Base-by-base conservation (phyloP, 108 stramenopile genomes). In the Bacterosira constricta region DNA sequence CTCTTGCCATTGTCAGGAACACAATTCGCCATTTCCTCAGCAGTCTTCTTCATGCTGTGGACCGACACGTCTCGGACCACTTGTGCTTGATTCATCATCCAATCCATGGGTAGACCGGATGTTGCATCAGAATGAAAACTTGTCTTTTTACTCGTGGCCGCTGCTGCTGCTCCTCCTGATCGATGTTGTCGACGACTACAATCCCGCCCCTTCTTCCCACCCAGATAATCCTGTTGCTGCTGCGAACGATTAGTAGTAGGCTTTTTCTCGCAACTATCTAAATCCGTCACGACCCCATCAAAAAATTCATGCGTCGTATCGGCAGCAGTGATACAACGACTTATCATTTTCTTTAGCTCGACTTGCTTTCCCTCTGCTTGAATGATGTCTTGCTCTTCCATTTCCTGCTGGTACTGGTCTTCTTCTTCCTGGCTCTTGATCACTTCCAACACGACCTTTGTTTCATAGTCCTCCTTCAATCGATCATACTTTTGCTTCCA, bases 401-500 rank as follows among this genome's bases (percentile, higher is more conserved):
- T 34, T 6, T 47, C 2, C 6, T 47, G 15, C 46, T 47, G 46
- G 46, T 6, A 5, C 46, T 18, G 46, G 0, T 64, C 55, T 9
- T 56, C 44, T 3, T 64, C 77, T 23, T 45, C 38, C 18, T 41
- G 23, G 25, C 35, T 45, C 35, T 30, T 32, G 12, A 9, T 44
- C 42, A 21, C 15, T 37, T 46, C 57, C 17, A 53, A 27, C 49
- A n/a, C 34, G 15, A 29, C 36, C 21, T 20, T 57, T 31, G 61
- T 54, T 63, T 62, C 52, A n/a, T n/a, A n/a, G n/a, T n/a, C n/a
- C 41, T 79, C 56, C 57, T 65, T 63, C 36, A 79, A 32, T 20
- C 42, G 34, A 25, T 79, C 77, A 30, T 79, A 71, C 44, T 79
- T 79, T 18, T 35, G 29, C 57, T 79, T 71, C 77, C 69, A 79